Percentiles rank a stretch among this genome's conserved stretches.
These are phyloP conservation scores for Brasilioporus rufonigricans DNA, from an alignment of 768 basidiomycete genomes.

Conservation along the genomic window DNA sequence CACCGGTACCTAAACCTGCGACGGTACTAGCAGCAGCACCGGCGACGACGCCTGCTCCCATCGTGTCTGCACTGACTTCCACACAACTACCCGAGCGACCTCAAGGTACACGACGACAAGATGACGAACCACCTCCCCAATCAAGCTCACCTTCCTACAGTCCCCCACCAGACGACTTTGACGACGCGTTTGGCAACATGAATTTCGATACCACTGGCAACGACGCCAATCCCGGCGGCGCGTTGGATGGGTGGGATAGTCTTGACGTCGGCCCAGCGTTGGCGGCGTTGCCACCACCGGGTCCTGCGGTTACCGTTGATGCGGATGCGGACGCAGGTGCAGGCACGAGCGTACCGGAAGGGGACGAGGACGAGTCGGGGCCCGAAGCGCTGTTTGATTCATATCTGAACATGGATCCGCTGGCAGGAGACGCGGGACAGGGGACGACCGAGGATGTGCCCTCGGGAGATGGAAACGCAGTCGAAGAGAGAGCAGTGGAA, in stretches of 20 bases:
- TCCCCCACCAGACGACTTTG: conserved; percentile 10
- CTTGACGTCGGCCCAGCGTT: conserved; percentile 12
- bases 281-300: not conserved
- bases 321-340: too few relatives aligned
- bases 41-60: not conserved
- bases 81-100: not conserved
- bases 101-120: not conserved
- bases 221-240: not conserved
- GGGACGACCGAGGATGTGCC: not conserved
- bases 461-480: not conserved
- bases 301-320: not conserved
- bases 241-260: conserved; percentile 1
- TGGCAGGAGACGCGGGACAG: conserved; percentile 5
- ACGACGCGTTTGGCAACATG: conserved; percentile 11
- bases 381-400: conserved; percentile 20
- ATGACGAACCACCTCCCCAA: not conserved
- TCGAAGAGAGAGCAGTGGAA: not conserved
- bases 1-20: too few relatives aligned
- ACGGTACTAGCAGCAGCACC: too few relatives aligned
- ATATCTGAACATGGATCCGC: conserved; percentile 23
- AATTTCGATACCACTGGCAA: conserved; percentile 12
- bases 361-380: conserved; percentile 1
- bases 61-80: not conserved
- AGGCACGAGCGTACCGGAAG: not conserved
- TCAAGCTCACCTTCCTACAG: conserved; percentile 1